phyloP scores from a whole-genome alignment of 1,284 basidiomycete genomes.

The Paramarasmius palmivorus region DNA sequence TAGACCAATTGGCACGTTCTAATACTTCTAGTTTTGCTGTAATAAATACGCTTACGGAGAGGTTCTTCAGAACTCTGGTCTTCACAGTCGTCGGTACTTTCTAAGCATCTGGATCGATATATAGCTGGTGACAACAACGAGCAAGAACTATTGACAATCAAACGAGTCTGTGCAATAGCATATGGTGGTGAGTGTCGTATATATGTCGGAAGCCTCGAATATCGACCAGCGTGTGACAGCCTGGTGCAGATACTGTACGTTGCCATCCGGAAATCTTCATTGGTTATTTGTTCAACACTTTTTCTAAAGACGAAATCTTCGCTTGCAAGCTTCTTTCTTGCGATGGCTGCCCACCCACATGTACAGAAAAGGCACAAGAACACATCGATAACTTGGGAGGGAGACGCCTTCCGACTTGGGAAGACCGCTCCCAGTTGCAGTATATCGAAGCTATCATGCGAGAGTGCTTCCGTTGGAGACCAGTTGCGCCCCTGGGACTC shows the following conservation, averaged over 20 bases:
- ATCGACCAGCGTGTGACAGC: too few relatives aligned
- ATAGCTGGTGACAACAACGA: too few relatives aligned
- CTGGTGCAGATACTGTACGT: too few relatives aligned
- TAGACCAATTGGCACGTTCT: background rate
- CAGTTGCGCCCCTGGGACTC: constrained; percentile 6
- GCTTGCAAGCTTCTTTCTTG: constrained; percentile 1
- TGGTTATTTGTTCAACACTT: too few relatives aligned
- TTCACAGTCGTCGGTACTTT: background rate
- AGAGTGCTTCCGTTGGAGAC: constrained; percentile 7
- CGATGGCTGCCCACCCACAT: constrained; percentile 4
- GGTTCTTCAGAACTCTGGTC: background rate
- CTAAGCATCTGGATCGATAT: too few relatives aligned
- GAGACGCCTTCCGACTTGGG: background rate
- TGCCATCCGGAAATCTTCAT: too few relatives aligned
- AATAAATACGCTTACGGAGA: too few relatives aligned
- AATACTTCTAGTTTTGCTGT: background rate
- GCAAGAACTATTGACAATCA: too few relatives aligned
- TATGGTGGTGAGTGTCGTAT: too few relatives aligned
- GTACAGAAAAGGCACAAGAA: constrained; percentile 6
- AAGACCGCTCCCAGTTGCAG: constrained; percentile 2
- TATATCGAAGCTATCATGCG: constrained; percentile 7
- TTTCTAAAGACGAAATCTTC: too few relatives aligned
- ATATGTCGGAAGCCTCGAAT: too few relatives aligned
- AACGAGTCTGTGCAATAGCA: too few relatives aligned
- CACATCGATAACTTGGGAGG: constrained; percentile 9